phyloP scores from a whole-genome alignment of 1,284 basidiomycete species.

The Serendipita sp. region DNA sequence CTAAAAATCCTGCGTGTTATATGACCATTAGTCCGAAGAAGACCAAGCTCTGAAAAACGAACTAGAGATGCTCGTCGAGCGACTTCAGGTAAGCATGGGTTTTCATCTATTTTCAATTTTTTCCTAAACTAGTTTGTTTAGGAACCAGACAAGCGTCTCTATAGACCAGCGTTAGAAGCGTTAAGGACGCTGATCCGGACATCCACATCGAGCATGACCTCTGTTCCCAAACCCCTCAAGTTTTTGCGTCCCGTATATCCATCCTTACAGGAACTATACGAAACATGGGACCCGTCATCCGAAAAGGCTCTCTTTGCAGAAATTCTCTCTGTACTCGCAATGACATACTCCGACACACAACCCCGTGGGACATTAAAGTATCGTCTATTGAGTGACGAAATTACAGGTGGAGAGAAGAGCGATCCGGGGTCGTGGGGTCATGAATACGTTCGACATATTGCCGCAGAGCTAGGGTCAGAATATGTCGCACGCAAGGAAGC shows the following conservation, averaged over 20 bases:
- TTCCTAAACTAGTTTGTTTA: slow-evolving; percentile 22
- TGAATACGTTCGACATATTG: slow-evolving; percentile 95
- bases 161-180: slow-evolving; percentile 86
- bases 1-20: not conserved
- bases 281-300: slow-evolving; percentile 63
- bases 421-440: slow-evolving; percentile 97
- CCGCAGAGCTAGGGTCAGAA: slow-evolving; percentile 93
- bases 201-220: slow-evolving; percentile 99
- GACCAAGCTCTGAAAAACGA: slow-evolving; percentile 89
- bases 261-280: slow-evolving; percentile 70
- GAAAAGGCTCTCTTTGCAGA: slow-evolving; percentile 94
- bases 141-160: slow-evolving; percentile 79
- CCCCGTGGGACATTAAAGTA: slow-evolving; percentile 88
- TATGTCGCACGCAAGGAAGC: slow-evolving; percentile 48
- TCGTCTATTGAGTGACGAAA: slow-evolving; percentile 68
- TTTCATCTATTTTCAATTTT: slow-evolving; percentile 14
- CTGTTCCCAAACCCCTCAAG: slow-evolving; percentile 97
- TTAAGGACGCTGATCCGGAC: slow-evolving; percentile 89
- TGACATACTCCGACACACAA: slow-evolving; percentile 98
- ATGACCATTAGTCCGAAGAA: slow-evolving; percentile 66
- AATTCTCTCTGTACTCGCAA: slow-evolving; percentile 96
- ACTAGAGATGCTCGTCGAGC: slow-evolving; percentile 94
- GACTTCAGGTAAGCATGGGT: slow-evolving; percentile 56
- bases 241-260: slow-evolving; percentile 94
- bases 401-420: slow-evolving; percentile 28